Base-by-base conservation (phyloP, 2,329 filamentous ascomycete species). In the Fusarium lateritium region DNA sequence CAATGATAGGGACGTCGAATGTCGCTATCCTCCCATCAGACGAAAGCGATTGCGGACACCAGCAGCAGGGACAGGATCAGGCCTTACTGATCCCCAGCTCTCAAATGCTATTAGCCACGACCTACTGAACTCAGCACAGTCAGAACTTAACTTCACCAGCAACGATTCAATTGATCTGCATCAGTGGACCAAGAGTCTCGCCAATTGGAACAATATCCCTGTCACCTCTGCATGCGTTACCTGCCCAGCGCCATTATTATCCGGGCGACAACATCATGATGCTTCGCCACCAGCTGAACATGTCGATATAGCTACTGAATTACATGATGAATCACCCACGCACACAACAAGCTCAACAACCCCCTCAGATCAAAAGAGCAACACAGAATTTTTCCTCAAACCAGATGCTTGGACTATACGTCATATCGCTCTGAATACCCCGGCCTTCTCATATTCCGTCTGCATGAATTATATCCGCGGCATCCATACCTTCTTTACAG, bases 381-480 rank as follows among this genome's bases (percentile, higher is more conserved):
- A n/a, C 0, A 39, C 39, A 3, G 26, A 50, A 3, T 64, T 64
- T 13, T 64, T 64, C n/a, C 51, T 64, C 4, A 24, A 11, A 0
- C 44, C 38, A 0, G 51, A 64, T 2, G 22, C 50, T 0, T 64
- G 51, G 61, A 6, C 13, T 6, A 45, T 64, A 6, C 50, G 44
- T 2, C 61, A 64, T 3, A 58, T 64, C 3, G 50, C 59, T 0
- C 63, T 64, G 0, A 58, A 39, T 0, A 58, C 59, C 0, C 59
- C 61, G 1, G 22, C 51, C 0, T 64, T 64, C 4, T 14, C 51
- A 1, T 57, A 64, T 4, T 34, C 39, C 1, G 45, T 64, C 2
- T 64, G 61, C 0, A 64, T 64, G 61, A 64, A 64, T 13, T 64
- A 58, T 0, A 7, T 64, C 0, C 33, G 22, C 4, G 59, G 61